Conservation (phyloP, 1,284 basidiomycete species). For the Leccinum colubrinum region DNA sequence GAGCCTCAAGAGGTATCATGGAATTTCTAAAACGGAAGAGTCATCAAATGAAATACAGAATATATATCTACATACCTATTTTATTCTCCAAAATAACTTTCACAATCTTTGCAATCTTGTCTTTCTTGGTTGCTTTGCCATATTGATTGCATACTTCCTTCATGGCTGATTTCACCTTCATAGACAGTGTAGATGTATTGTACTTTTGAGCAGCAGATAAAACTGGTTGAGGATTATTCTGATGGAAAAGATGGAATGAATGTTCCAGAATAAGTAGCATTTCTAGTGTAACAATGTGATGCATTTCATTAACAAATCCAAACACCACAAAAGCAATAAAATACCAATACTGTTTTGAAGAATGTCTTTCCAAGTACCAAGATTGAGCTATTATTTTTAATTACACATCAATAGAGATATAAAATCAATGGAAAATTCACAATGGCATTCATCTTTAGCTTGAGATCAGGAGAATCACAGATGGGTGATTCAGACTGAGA, state of each 20-base stretch:
- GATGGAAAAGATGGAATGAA: not conserved
- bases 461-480: not conserved
- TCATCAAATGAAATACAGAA: not conserved
- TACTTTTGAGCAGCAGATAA: not conserved
- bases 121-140: not conserved
- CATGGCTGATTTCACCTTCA: not conserved
- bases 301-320: not conserved
- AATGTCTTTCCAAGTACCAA: not conserved
- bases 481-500: not conserved
- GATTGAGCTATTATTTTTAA: not conserved
- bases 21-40: not conserved
- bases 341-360: not conserved
- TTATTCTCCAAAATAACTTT: not conserved
- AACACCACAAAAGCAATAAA: not conserved
- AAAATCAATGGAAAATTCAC: not conserved
- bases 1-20: not conserved
- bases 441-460: not conserved
- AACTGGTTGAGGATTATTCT: not conserved
- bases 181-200: not conserved
- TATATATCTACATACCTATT: not conserved
- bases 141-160: not conserved
- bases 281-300: not conserved
- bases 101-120: not conserved
- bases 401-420: not conserved
- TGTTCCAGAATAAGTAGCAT: not conserved